Base-by-base conservation (phyloP, 495 filamentous ascomycete species). In the Talaromyces nanjingensis region DNA sequence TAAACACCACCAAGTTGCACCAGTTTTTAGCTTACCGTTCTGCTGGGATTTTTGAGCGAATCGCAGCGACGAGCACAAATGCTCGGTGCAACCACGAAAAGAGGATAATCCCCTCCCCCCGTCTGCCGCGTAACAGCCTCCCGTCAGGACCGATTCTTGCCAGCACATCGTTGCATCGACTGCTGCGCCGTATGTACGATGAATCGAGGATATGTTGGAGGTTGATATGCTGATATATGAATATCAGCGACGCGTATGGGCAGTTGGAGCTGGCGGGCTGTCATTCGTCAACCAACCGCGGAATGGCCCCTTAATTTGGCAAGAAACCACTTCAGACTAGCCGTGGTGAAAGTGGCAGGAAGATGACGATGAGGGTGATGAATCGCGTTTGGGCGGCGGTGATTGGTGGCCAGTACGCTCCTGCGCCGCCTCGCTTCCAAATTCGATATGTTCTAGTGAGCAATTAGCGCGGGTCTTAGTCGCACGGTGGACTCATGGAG, bases 1-100 rank as follows among this genome's bases (percentile, higher is more conserved):
- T 11, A 20, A 42, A n/a, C 39, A 53, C 11, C 12, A 49, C 60
- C 60, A 62, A 62, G 47, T 62, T 18, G 42, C 60, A 62, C 60
- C 39, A 54, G 25, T 29, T 52, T 62, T 62, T 62, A 62, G 60
- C 39, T 62, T 62, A 62, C 60, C 60, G 60, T 31, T 62, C 60
- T 62, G 60, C 45, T 49, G 60, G 60, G 60, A 62, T 49, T 47
- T 18, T 49, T 33, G 16, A n/a, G 29, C 60, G 60, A 62, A 62
- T 62, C n/a, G 60, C 24, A 54, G 42, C 45, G 45, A 54, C 27
- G 27, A 33, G 47, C 47, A 54, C 60, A 52, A 39, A 47, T 34
- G 11, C 59, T 52, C 37, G 59, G 59, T 33, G 60, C 60, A 62
- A 52, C 39, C 60, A 53, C 60, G 52, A 49, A 54, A 62, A 47